Evolutionary conservation across 106 monocot genomes (phyloP).

Genomic region (Hemerocallis citrina): DNA sequence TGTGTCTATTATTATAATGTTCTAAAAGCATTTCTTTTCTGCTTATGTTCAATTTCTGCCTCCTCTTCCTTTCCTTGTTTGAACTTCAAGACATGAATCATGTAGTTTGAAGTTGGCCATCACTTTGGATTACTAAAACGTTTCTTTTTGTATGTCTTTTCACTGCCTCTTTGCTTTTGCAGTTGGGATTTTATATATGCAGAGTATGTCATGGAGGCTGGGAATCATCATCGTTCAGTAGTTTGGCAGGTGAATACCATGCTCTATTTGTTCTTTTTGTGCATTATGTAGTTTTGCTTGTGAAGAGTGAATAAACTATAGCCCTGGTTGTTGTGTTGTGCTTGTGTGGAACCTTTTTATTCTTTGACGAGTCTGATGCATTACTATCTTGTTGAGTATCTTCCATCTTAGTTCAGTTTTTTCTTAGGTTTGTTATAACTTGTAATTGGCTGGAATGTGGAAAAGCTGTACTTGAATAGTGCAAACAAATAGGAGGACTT

Average conservation of each 20-base stretch:
- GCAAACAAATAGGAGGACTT: neutral
- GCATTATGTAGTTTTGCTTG: neutral
- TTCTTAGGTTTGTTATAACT: neutral
- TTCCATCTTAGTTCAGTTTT: neutral
- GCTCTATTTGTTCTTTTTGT: neutral
- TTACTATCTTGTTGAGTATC: too few species aligned
- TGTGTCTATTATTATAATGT: constrained; percentile 1
- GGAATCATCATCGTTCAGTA: constrained; percentile 80
- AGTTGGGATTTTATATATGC: constrained; percentile 99
- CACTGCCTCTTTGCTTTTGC: constrained; percentile 15
- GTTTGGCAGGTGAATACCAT: constrained; percentile 79
- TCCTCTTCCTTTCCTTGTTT: neutral
- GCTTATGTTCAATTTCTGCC: neutral
- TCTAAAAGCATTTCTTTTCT: neutral
- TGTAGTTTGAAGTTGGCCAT: neutral
- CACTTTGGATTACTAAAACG: neutral
- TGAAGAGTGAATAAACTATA: neutral
- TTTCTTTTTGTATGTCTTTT: neutral
- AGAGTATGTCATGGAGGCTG: constrained; percentile 90
- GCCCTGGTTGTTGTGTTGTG: neutral
- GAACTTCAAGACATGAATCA: neutral
- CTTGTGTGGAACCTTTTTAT: neutral
- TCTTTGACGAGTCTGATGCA: too few species aligned
- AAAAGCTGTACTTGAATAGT: neutral
- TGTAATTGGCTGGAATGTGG: neutral